Evolutionary conservation across 2,329 filamentous ascomycete species (phyloP), one percentile per base, ranked within the genome.

Genomic region (Didymosphaeria variabile): DNA sequence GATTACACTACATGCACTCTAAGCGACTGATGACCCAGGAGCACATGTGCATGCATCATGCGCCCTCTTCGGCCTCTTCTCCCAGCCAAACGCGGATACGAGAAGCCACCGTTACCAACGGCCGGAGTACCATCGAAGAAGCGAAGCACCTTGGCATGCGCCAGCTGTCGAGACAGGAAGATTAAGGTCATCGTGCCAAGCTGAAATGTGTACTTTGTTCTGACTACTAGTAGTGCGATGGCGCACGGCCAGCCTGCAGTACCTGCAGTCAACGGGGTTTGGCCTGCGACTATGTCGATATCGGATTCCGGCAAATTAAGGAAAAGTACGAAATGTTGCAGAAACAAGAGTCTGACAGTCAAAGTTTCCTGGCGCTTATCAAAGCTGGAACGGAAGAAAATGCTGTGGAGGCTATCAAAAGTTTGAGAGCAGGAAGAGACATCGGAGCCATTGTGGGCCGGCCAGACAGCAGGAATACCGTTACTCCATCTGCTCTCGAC

Each of bases 271-370:
- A 26, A 7, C 51, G 61, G 40, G 40, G 55, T n/a, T 61, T 59
- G 21, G 42, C 46, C 15, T 67, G 63, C 42, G 47, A 36, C n/a
- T 61, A 66, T 31, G 23, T 34, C n/a, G 53, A 64, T 44, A 52
- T 46, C 1, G 49, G 55, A 34, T 54, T 42, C 2, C 65, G 51
- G 7, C 44, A 58, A 17, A 50, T 67, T 19, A 61, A 58, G 53
- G 63, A 59, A 32, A 59, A 38, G 47, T 61, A 55, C 42, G 29
- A 63, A n/a, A 36, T 62, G 17, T 55, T 64, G 10, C 40, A 58
- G 61, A 44, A 55, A 5, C 47, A 36, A 36, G 29, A 36, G n/a
- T 51, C 31, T 36, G 19, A 9, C 19, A 9, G n/a, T 36, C 17
- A 36, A 6, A 10, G 3, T 2, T 21, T 51, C 36, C n/a, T 51